Evolutionary conservation across 306 rosid genomes (phyloP).

Genomic region (Ormosia emarginata): DNA sequence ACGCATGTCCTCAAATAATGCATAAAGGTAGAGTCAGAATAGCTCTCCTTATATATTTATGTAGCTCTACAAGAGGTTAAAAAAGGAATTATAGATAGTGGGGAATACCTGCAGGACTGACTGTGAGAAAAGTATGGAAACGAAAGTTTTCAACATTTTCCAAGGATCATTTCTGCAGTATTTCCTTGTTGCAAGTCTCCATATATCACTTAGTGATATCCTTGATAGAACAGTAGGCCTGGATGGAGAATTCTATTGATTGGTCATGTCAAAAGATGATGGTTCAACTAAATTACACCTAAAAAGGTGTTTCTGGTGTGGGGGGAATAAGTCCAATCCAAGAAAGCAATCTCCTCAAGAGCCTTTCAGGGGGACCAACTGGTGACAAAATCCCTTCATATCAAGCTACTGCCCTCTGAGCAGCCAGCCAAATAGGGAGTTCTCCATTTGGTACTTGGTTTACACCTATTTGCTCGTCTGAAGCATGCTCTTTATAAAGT

Average conservation of each 20-base stretch:
- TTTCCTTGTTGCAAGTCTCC: slow-evolving; percentile 90
- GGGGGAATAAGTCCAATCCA: slow-evolving; percentile 84
- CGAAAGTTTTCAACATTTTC: slow-evolving; percentile 77
- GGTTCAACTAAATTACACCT: not conserved
- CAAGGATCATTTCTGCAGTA: slow-evolving; percentile 71
- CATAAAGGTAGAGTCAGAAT: slow-evolving; percentile 5
- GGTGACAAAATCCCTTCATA: slow-evolving; percentile 90
- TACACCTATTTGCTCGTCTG: slow-evolving; percentile 45
- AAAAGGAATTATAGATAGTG: not conserved
- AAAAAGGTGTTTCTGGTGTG: slow-evolving; percentile 60
- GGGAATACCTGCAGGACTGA: slow-evolving; percentile 80
- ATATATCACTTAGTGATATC: slow-evolving; percentile 85
- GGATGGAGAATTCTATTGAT: slow-evolving; percentile 32
- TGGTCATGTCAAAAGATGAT: slow-evolving; percentile 29
- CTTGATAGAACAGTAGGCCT: slow-evolving; percentile 88
- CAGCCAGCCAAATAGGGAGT: slow-evolving; percentile 93
- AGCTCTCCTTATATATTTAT: slow-evolving; percentile 12
- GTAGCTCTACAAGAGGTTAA: not conserved
- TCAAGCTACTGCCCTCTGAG: slow-evolving; percentile 92
- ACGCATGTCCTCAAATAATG: not conserved
- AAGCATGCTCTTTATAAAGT: slow-evolving; percentile 41
- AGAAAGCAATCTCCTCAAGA: slow-evolving; percentile 79
- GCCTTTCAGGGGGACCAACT: slow-evolving; percentile 93
- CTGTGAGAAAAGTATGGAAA: slow-evolving; percentile 83
- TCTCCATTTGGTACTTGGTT: slow-evolving; percentile 60